These are phyloP conservation scores for Coniochaeta sp. DNA, from an alignment of 2,329 filamentous ascomycete genomes.

Conservation along the genomic window DNA sequence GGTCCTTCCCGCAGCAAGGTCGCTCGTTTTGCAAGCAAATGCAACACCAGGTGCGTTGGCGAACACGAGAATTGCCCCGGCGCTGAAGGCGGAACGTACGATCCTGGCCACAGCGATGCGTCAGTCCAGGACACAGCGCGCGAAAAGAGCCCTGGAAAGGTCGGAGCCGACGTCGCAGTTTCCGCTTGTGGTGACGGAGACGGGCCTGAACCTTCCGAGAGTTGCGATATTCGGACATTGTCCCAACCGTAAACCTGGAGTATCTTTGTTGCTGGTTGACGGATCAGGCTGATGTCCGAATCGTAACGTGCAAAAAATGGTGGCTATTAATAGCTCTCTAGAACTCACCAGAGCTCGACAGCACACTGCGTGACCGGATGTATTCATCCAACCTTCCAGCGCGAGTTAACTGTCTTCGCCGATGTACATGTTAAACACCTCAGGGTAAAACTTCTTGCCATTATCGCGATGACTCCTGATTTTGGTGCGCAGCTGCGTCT, in stretches of 20 bases:
- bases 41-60: background rate
- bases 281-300: background rate
- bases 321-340: background rate
- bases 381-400: too few relatives aligned
- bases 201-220: background rate
- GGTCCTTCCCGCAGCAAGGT: background rate
- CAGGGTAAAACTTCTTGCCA: conserved; percentile 36
- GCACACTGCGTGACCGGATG: conserved; percentile 27
- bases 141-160: background rate
- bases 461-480: conserved; percentile 43
- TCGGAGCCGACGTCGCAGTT: background rate
- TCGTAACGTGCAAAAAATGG: background rate
- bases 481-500: conserved; percentile 46
- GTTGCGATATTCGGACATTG: background rate
- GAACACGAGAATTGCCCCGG: background rate
- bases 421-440: conserved; percentile 41
- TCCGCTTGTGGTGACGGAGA: background rate
- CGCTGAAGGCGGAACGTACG: background rate
- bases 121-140: too few relatives aligned
- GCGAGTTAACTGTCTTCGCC: conserved; percentile 22
- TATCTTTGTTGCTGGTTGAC: background rate
- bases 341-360: conserved; percentile 12
- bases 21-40: background rate
- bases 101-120: background rate
- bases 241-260: background rate